phyloP scores from a whole-genome alignment of 352 stramenopile genomes.

The Phytophthora boehmeriae region DNA sequence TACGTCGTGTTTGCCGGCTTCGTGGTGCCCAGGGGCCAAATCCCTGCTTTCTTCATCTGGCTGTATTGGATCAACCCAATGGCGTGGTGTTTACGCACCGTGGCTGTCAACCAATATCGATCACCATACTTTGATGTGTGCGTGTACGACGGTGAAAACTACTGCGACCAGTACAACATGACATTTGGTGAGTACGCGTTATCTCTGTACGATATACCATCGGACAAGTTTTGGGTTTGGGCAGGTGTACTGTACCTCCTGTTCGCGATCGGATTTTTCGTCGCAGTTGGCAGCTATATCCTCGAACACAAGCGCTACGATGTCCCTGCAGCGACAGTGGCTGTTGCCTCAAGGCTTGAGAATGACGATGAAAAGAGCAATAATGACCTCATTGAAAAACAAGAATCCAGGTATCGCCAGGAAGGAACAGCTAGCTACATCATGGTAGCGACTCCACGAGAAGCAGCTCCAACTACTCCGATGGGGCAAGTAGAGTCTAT shows the following conservation, averaged over 20 bases:
- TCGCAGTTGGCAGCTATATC: slow-evolving; percentile 20
- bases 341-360: slow-evolving; percentile 9
- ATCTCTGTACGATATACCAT: slow-evolving; percentile 33
- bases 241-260: slow-evolving; percentile 25
- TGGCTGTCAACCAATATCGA: slow-evolving; percentile 44
- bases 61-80: slow-evolving; percentile 68
- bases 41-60: slow-evolving; percentile 46
- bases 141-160: slow-evolving; percentile 30
- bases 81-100: slow-evolving; percentile 41
- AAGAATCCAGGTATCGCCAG: not conserved
- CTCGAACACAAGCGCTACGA: slow-evolving; percentile 40
- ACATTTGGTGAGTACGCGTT: slow-evolving; percentile 38
- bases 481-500: no score
- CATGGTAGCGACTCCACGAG: slow-evolving; percentile 20
- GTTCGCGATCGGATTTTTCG: slow-evolving; percentile 30
- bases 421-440: slow-evolving; percentile 13
- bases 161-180: slow-evolving; percentile 31
- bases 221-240: slow-evolving; percentile 36
- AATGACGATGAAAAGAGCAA: slow-evolving; percentile 2
- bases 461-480: not conserved
- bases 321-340: slow-evolving; percentile 7
- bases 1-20: slow-evolving; percentile 33
- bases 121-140: slow-evolving; percentile 32
- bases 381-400: no score
- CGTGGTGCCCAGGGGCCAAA: slow-evolving; percentile 17